Evolutionary conservation across 129 eudicot genomes (phyloP).

Genomic region (Chrysanthemum makinoi): DNA sequence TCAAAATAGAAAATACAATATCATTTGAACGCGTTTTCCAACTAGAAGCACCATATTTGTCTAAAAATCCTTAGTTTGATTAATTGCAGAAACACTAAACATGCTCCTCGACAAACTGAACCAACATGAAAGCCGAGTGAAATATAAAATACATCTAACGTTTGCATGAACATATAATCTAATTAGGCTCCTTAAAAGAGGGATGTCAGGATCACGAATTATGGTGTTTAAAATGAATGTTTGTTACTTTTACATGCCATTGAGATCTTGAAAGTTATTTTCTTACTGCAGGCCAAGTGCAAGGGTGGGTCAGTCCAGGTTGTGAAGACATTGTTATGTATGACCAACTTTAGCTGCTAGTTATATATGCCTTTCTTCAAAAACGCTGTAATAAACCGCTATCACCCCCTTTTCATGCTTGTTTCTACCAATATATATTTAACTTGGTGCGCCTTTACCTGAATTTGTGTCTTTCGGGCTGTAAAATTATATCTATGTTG

Average conservation of each 20-base stretch:
- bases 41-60: too few relatives aligned
- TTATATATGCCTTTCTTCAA: background rate
- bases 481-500: background rate
- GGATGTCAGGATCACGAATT: background rate
- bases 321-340: conserved; percentile 32
- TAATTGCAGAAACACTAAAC: background rate
- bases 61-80: too few relatives aligned
- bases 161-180: background rate
- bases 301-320: conserved; percentile 42
- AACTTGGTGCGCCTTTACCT: background rate
- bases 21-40: too few relatives aligned
- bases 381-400: conserved; percentile 14
- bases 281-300: conserved; percentile 52
- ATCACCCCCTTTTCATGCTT: background rate
- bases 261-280: conserved; percentile 12
- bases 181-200: conserved; percentile 5
- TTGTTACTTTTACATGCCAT: conserved; percentile 5
- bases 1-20: too few relatives aligned
- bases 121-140: background rate
- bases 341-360: conserved; percentile 18
- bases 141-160: background rate
- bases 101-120: background rate
- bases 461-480: background rate
- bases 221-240: conserved; percentile 14
- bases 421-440: background rate